Conservation (phyloP, 2,329 filamentous ascomycete species). For the Cladosporium sp. region DNA sequence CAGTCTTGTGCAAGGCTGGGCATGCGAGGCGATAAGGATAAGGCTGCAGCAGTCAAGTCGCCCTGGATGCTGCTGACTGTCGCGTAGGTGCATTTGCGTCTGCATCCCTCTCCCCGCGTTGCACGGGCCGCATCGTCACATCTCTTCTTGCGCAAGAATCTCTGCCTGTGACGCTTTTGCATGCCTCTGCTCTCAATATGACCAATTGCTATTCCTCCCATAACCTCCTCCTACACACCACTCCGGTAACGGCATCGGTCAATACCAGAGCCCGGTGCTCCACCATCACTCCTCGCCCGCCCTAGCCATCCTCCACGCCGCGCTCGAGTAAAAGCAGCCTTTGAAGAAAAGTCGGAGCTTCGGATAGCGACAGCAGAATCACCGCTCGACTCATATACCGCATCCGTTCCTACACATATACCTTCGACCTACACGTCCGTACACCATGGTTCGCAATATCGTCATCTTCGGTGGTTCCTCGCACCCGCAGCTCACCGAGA, state of each 20-base stretch:
- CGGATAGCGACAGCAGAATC: not conserved
- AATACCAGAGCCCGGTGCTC: constrained; percentile 12
- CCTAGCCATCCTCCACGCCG: not conserved
- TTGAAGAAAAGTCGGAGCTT: constrained; percentile 14
- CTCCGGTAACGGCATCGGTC: not conserved
- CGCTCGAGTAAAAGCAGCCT: constrained; percentile 7
- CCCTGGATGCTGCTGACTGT: not conserved
- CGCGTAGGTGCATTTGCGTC: not conserved
- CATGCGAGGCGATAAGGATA: constrained; percentile 6
- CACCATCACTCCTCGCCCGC: not conserved
- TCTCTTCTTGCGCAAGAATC: constrained; percentile 12
- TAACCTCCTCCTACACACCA: not conserved
- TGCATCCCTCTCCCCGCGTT: not conserved
- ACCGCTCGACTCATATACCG: not conserved
- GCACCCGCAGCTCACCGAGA: constrained; percentile 83
- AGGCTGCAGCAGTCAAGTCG: not conserved
- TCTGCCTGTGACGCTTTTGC: not conserved
- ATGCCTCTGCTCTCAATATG: constrained; percentile 7
- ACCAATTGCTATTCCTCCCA: not conserved
- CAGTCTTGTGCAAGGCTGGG: constrained; percentile 2
- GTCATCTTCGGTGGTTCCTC: constrained; percentile 92
- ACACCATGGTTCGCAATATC: constrained; percentile 85
- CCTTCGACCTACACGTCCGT: not conserved
- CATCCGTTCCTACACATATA: not conserved
- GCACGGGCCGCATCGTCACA: constrained; percentile 15